Evolutionary conservation across 2,329 filamentous ascomycete genomes (phyloP).

Genomic region (Penicillium sp.): DNA sequence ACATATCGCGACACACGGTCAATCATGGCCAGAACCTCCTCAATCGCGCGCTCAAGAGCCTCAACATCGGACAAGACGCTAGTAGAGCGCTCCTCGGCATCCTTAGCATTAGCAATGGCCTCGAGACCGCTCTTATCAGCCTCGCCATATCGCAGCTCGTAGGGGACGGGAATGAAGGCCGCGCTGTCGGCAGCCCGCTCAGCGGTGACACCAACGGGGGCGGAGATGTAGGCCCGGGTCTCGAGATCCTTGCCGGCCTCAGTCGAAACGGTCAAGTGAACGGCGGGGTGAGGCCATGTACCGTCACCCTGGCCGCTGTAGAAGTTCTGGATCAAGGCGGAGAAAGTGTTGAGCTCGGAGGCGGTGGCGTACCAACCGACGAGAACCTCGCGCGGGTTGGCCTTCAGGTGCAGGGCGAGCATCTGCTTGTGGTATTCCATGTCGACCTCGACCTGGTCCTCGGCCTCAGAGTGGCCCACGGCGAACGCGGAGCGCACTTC

Average conservation of each 20-base stretch:
- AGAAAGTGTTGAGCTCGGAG: constrained; percentile 97
- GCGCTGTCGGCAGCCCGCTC: constrained; percentile 96
- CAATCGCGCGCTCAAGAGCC: constrained; percentile 79
- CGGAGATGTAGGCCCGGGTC: constrained; percentile 91
- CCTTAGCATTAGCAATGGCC: constrained; percentile 79
- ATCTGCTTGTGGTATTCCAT: constrained; percentile 99
- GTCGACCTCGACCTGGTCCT: constrained; percentile 98
- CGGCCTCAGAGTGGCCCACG: constrained; percentile 96
- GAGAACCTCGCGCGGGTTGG: constrained; percentile 88
- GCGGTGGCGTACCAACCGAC: constrained; percentile 99
- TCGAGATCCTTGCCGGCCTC: constrained; percentile 86
- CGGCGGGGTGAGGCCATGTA: constrained; percentile 95
- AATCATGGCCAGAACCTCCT: constrained; percentile 85
- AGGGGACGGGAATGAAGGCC: constrained; percentile 94
- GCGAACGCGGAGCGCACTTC: constrained; percentile 96
- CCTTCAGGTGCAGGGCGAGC: constrained; percentile 91
- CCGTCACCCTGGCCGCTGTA: constrained; percentile 96
- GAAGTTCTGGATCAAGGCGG: constrained; percentile 98
- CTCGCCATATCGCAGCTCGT: constrained; percentile 89
- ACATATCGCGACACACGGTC: constrained; percentile 92
- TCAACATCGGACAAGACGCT: constrained; percentile 86
- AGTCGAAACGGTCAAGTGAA: constrained; percentile 93
- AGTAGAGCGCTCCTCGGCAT: constrained; percentile 73
- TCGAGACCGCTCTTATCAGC: constrained; percentile 77
- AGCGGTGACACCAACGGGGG: constrained; percentile 90